A percentile compares a stretch with the other conserved stretches of the same genome.
Conservation (phyloP, 768 basidiomycete species). For the Cystobasidium tubakii region DNA sequence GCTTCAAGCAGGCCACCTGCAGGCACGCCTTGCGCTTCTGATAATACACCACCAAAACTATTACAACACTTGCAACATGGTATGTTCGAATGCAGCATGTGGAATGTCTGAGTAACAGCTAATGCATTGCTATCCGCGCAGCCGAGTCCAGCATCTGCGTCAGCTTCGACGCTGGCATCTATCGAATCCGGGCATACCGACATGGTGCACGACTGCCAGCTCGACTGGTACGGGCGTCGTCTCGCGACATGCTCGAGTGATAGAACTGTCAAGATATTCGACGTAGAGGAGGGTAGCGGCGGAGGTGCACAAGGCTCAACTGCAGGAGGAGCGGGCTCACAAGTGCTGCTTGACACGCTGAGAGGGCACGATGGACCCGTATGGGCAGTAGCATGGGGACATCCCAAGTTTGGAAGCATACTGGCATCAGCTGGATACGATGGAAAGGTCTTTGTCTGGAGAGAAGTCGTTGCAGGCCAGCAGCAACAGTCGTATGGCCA, state of each 20-base stretch:
- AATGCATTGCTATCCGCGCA: background rate
- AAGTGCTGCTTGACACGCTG: constrained; percentile 54
- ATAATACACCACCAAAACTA: too few species aligned
- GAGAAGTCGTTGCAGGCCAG: constrained; percentile 59
- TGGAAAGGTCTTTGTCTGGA: constrained; percentile 97
- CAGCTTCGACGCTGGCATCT: constrained; percentile 29
- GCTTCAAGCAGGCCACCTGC: too few species aligned
- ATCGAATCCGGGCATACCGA: constrained; percentile 97
- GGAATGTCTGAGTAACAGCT: background rate
- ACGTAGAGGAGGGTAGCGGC: constrained; percentile 65
- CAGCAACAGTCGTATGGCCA: constrained; percentile 15
- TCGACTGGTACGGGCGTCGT: constrained; percentile 95
- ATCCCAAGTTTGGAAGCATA: constrained; percentile 93
- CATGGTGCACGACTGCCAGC: constrained; percentile 99
- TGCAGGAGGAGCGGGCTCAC: constrained; percentile 16
- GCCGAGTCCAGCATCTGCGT: constrained; percentile 23
- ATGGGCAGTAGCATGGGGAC: constrained; percentile 97
- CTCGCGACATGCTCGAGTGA: constrained; percentile 96
- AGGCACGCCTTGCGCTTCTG: too few species aligned
- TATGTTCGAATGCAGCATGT: too few species aligned
- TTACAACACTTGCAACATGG: too few species aligned
- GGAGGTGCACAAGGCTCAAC: background rate
- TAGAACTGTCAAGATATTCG: constrained; percentile 88
- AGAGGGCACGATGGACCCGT: constrained; percentile 93
- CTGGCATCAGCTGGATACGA: constrained; percentile 98